A percentile compares a stretch with the other conserved stretches of the same genome.
Conservation (phyloP, 305 asterid species). For the Rubia tinctorum region DNA sequence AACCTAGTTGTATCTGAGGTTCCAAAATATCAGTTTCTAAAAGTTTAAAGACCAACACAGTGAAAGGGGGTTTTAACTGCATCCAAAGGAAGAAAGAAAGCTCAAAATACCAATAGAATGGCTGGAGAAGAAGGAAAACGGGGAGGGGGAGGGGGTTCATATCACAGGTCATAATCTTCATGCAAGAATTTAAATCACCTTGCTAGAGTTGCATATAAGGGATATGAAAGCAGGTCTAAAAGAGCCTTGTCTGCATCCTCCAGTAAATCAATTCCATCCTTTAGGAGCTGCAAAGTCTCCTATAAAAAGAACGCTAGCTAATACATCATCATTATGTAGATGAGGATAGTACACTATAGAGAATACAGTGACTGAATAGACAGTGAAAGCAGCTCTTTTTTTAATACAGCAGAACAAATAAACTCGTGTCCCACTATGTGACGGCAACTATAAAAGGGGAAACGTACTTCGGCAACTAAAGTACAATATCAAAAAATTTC, state of each 20-base stretch:
- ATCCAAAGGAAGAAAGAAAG: background rate
- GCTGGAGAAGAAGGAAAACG: too few relatives aligned
- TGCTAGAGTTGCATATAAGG: slow-evolving; percentile 52
- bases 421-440: too few relatives aligned
- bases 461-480: background rate
- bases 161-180: background rate
- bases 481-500: background rate
- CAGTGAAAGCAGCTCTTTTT: background rate
- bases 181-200: slow-evolving; percentile 48
- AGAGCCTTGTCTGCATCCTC: slow-evolving; percentile 78
- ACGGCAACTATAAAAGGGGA: background rate
- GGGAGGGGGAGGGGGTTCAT: background rate
- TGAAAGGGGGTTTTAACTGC: background rate
- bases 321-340: background rate
- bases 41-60: too few relatives aligned
- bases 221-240: slow-evolving; percentile 67
- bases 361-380: background rate
- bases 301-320: slow-evolving; percentile 32
- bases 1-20: background rate
- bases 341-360: background rate
- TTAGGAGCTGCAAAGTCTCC: slow-evolving; percentile 82
- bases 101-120: background rate
- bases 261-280: slow-evolving; percentile 80
- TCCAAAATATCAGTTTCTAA: background rate
- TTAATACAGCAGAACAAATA: background rate